Conservation (phyloP, 2,329 filamentous ascomycete genomes). For the Leptographium galeiforme region DNA sequence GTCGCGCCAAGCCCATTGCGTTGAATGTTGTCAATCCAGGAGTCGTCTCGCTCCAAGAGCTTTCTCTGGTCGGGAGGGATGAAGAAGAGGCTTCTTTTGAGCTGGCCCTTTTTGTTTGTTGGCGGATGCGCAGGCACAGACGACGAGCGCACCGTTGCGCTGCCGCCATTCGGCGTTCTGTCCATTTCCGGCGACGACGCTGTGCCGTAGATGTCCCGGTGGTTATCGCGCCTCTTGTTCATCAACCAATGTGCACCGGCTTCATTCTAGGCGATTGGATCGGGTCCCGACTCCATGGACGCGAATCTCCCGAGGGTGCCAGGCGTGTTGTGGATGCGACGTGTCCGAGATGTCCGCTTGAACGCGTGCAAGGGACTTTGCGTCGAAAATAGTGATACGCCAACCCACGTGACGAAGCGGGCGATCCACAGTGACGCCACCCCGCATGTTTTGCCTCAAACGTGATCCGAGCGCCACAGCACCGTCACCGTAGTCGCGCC, state of each 20-base stretch:
- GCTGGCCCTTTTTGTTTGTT: neutral
- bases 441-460: neutral
- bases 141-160: neutral
- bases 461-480: neutral
- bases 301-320: no score
- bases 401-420: no score
- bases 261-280: no score
- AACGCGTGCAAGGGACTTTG: neutral
- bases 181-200: neutral
- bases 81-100: conserved; percentile 16
- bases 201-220: neutral
- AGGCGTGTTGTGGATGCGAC: no score
- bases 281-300: no score
- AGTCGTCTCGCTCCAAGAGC: conserved; percentile 18
- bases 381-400: neutral
- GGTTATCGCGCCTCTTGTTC: neutral
- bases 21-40: conserved; percentile 4
- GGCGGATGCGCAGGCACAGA: neutral
- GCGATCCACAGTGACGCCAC: neutral
- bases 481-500: neutral
- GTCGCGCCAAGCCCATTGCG: neutral
- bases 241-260: neutral
- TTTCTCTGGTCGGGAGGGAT: conserved; percentile 26
- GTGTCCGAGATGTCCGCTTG: no score
- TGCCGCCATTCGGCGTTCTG: neutral